phyloP scores from a whole-genome alignment of 2,329 filamentous ascomycete genomes.

The Colletotrichum zoysiae region DNA sequence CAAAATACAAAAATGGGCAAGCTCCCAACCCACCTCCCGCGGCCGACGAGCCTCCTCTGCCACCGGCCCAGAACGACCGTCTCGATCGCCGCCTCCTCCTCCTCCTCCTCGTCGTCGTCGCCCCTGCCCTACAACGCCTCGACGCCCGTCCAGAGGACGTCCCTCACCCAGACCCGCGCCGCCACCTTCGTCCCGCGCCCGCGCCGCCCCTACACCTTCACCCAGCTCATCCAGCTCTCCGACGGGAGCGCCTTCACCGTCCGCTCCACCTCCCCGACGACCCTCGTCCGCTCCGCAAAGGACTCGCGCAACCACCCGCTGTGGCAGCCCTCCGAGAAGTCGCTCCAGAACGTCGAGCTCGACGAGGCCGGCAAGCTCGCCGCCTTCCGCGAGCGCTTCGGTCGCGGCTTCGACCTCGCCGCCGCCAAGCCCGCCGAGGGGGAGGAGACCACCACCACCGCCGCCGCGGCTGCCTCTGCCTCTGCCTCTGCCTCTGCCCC shows the following conservation, averaged over 20 bases:
- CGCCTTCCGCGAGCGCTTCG: constrained; percentile 88
- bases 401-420: constrained; percentile 81
- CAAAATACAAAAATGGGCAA: constrained; percentile 30
- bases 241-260: constrained; percentile 89
- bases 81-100: constrained; percentile 47
- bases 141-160: constrained; percentile 7
- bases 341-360: constrained; percentile 88
- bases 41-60: constrained; percentile 23
- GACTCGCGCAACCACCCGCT: constrained; percentile 90
- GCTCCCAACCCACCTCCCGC: constrained; percentile 38
- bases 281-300: constrained; percentile 73
- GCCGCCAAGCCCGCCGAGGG: constrained; percentile 48
- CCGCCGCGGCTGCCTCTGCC: too few relatives aligned
- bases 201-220: constrained; percentile 95
- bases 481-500: too few relatives aligned
- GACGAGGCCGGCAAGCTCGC: constrained; percentile 93
- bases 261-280: constrained; percentile 79
- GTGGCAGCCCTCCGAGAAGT: constrained; percentile 89
- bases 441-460: not conserved
- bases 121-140: constrained; percentile 46
- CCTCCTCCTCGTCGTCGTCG: constrained; percentile 44
- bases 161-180: constrained; percentile 70
- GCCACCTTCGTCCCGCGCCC: constrained; percentile 89
- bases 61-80: constrained; percentile 44
- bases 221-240: constrained; percentile 92